Evolutionary conservation across 768 basidiomycete species (phyloP).

Genomic region (Leccinum subtestaceum): DNA sequence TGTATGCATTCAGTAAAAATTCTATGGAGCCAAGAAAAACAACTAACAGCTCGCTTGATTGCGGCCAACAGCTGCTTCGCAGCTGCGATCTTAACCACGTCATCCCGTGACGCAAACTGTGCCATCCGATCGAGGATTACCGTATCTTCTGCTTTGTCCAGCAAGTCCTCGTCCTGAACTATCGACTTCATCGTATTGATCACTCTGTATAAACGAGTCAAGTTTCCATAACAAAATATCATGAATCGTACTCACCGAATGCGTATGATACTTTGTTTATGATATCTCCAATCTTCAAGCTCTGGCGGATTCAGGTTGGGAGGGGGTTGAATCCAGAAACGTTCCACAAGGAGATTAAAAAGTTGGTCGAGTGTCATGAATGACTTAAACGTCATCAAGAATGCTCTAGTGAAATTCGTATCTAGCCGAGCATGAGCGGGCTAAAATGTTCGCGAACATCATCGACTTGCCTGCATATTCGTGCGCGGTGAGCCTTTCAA

Average conservation of each 20-base stretch:
- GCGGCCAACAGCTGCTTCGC: conserved; percentile 48
- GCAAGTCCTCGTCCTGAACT: conserved; percentile 50
- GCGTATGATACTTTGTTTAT: conserved; percentile 59
- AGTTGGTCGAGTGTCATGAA: conserved; percentile 57
- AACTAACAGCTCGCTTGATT: conserved; percentile 51
- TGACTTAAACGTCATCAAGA: conserved; percentile 68
- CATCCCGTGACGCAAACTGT: conserved; percentile 46
- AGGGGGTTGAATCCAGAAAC: conserved; percentile 59
- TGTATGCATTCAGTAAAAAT: background rate
- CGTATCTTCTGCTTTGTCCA: conserved; percentile 54
- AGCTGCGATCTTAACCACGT: conserved; percentile 39
- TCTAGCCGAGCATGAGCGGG: conserved; percentile 34
- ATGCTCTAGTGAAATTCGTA: conserved; percentile 55
- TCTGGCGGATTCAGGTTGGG: conserved; percentile 41
- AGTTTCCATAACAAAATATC: background rate
- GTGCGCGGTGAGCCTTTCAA: conserved; percentile 66
- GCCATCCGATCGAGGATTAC: conserved; percentile 52
- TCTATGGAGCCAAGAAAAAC: background rate
- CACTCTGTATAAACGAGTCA: conserved; percentile 39
- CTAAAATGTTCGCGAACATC: background rate
- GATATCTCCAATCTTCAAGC: conserved; percentile 50
- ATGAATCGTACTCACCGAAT: conserved; percentile 44
- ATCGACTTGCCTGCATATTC: conserved; percentile 50
- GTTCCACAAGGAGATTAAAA: conserved; percentile 50
- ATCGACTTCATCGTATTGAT: conserved; percentile 63